Conservation (phyloP, 805 yeast species). For the Zygoascus bituminiphila region DNA sequence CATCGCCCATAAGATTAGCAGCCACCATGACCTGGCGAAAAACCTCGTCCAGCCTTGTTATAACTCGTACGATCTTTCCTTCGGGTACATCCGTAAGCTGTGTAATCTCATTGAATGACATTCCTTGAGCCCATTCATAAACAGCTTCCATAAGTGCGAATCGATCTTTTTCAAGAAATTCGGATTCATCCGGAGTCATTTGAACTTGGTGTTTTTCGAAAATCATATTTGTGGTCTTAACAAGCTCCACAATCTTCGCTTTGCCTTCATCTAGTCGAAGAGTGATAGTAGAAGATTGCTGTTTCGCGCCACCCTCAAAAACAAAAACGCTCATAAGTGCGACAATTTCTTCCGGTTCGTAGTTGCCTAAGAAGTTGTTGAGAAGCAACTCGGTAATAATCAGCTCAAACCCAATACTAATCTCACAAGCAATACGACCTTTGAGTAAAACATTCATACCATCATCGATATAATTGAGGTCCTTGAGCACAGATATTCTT, state of each 20-base stretch:
- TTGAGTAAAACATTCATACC: slow-evolving; percentile 67
- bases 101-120: slow-evolving; percentile 86
- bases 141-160: slow-evolving; percentile 90
- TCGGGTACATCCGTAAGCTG: slow-evolving; percentile 83
- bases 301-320: slow-evolving; percentile 73
- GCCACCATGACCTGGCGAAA: slow-evolving; percentile 93
- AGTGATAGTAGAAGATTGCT: slow-evolving; percentile 65
- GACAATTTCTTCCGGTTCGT: slow-evolving; percentile 94
- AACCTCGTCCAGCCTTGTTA: slow-evolving; percentile 86
- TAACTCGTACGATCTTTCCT: slow-evolving; percentile 94
- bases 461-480: slow-evolving; percentile 72
- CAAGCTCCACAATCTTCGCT: slow-evolving; percentile 59
- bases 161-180: slow-evolving; percentile 72
- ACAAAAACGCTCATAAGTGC: slow-evolving; percentile 88
- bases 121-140: slow-evolving; percentile 97
- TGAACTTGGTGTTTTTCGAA: slow-evolving; percentile 63
- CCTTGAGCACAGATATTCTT: slow-evolving; percentile 66
- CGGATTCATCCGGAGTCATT: slow-evolving; percentile 75
- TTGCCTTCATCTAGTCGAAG: slow-evolving; percentile 66
- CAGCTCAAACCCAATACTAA: slow-evolving; percentile 73
- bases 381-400: slow-evolving; percentile 80
- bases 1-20: slow-evolving; percentile 89
- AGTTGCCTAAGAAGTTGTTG: slow-evolving; percentile 87
- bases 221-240: slow-evolving; percentile 50
- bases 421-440: slow-evolving; percentile 90